Base-by-base conservation (phyloP, 352 stramenopile genomes). In the Lagenidium giganteum region DNA sequence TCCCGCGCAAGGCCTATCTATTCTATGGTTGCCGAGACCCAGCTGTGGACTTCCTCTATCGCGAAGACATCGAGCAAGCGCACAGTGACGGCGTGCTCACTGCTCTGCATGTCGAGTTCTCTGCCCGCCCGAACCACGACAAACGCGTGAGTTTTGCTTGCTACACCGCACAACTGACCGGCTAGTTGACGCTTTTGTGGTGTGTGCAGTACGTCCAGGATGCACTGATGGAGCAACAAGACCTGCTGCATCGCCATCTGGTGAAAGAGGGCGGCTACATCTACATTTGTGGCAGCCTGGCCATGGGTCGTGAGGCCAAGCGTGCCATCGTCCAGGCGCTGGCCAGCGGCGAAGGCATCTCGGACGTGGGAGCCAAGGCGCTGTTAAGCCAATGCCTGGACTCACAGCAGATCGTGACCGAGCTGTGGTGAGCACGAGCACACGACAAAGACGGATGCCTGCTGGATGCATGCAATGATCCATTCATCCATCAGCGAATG, bases 291-390 rank as follows among this genome's bases (percentile, higher is more conserved):
- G 82, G 82, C n/a, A 87, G 79, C 40, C 56, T 84, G 23, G 65
- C 59, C 17, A 90, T 93, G 78, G 79, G 82, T 5, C 73, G 75
- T 16, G 75, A 75, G 9, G 76, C 85, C 42, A 91, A 88, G 65
- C 69, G 67, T 8, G 63, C 65, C 12, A 71, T 93, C 20, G 59
- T 68, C 2, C 7, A 54, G 6, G 73, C 72, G 33, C 54, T 91
- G 25, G 38, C 65, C 16, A 43, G 53, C 49, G 51, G 49, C 46
- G 44, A 57, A 32, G 32, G 51, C 29, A 25, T 32, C 8, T 18
- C 54, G 8, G 59, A 78, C 47, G 41, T 57, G 35, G 62, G 54
- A 8, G 72, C 67, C 25, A 69, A 83, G 54, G 57, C 55, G 11
- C 39, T 72, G 38, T 61, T 89, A 36, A 64, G 53, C 24, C 51